Evolutionary conservation across 2,329 filamentous ascomycete species (phyloP).

Genomic region (Pestalotiopsis sp.): DNA sequence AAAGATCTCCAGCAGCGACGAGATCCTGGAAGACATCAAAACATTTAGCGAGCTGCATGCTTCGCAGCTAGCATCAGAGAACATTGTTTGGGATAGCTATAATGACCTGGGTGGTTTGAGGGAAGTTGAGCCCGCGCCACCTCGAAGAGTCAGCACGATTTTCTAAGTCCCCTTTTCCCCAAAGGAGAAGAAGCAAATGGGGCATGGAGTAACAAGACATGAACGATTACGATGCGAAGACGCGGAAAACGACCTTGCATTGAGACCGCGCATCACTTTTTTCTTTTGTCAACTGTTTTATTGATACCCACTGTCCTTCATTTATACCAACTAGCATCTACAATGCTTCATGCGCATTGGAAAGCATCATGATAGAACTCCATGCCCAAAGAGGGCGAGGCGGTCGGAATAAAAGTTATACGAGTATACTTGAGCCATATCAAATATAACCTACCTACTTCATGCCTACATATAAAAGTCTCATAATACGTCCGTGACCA

Average conservation of each 20-base stretch:
- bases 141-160: not conserved
- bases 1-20: not conserved
- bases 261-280: not conserved
- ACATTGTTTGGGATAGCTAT: conserved; percentile 49
- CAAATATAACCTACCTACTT: not conserved
- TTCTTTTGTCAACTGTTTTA: not conserved
- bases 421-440: not conserved
- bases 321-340: not conserved
- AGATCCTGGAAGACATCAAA: conserved; percentile 15
- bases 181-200: not conserved
- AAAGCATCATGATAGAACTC: not conserved
- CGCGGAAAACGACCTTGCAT: not conserved
- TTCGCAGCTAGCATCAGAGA: conserved; percentile 20
- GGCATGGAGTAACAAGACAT: not conserved
- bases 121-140: conserved; percentile 19
- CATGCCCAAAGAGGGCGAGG: not conserved
- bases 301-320: conserved; percentile 6
- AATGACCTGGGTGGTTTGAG: conserved; percentile 48
- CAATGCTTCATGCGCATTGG: not conserved
- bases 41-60: conserved; percentile 10
- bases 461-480: not conserved
- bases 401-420: not conserved
- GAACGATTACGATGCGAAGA: not conserved
- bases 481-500: not conserved
- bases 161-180: not conserved